Evolutionary conservation across 371 early-diverging fungal species (phyloP).

Genomic region (Mucor velutinosus): DNA sequence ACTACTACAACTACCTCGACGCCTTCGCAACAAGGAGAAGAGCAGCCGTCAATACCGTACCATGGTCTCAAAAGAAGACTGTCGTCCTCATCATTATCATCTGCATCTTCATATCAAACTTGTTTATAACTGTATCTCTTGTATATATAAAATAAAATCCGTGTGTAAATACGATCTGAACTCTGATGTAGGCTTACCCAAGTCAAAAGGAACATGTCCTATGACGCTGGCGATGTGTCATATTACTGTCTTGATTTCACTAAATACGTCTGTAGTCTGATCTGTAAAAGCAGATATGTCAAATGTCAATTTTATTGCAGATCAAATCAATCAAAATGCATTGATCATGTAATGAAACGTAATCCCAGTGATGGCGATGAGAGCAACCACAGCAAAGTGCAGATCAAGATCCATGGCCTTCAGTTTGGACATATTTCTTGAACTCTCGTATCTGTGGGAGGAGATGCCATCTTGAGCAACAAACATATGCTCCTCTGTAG

Average conservation of each 20-base stretch:
- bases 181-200: background rate
- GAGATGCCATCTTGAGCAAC: slow-evolving; percentile 4
- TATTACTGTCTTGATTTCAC: background rate
- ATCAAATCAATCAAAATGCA: background rate
- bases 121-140: background rate
- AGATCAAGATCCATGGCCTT: slow-evolving; percentile 15
- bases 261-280: background rate
- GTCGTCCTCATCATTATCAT: background rate
- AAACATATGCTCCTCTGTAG: slow-evolving; percentile 18
- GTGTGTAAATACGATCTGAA: background rate
- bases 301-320: background rate
- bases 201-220: background rate
- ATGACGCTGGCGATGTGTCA: background rate
- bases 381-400: background rate
- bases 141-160: background rate
- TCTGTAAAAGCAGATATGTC: background rate
- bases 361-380: background rate
- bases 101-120: background rate
- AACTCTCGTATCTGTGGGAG: slow-evolving; percentile 3
- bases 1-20: background rate
- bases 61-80: slow-evolving; percentile 3
- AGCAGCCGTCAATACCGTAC: background rate
- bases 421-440: background rate
- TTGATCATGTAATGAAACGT: background rate
- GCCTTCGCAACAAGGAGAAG: background rate